Conservation (phyloP, 345 rosid species). For the Citrus glauca region DNA sequence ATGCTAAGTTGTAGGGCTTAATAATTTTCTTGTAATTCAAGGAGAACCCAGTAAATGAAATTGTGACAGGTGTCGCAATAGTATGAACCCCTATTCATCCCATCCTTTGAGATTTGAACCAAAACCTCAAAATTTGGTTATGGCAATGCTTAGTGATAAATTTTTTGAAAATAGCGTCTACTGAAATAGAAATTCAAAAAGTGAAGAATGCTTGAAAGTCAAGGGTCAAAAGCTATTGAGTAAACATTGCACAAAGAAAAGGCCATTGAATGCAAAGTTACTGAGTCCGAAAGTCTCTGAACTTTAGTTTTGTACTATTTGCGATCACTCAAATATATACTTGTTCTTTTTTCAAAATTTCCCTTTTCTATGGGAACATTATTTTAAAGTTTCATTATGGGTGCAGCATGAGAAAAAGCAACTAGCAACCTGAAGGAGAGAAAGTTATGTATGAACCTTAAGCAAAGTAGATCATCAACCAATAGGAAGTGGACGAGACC, state of each 20-base stretch:
- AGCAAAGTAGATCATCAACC: not conserved
- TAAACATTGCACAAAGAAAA: not conserved
- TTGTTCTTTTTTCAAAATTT: no score
- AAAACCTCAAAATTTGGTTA: not conserved
- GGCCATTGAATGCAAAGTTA: no score
- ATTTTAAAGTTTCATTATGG: no score
- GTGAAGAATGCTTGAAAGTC: not conserved
- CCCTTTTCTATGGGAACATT: no score
- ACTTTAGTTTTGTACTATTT: not conserved
- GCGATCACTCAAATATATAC: not conserved
- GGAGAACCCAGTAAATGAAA: not conserved
- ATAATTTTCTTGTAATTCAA: not conserved
- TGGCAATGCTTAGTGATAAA: not conserved
- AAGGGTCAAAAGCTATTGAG: not conserved
- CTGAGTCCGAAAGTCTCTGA: not conserved
- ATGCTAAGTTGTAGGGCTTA: constrained; percentile 39
- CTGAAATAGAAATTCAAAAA: not conserved
- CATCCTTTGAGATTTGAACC: not conserved
- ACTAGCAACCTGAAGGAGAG: not conserved
- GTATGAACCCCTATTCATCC: not conserved
- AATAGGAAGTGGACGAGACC: not conserved
- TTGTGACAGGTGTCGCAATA: not conserved
- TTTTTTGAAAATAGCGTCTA: not conserved
- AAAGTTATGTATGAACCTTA: not conserved
- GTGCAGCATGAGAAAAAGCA: no score